phyloP scores from a whole-genome alignment of 345 rosid species.

The Lumnitzera racemosa region DNA sequence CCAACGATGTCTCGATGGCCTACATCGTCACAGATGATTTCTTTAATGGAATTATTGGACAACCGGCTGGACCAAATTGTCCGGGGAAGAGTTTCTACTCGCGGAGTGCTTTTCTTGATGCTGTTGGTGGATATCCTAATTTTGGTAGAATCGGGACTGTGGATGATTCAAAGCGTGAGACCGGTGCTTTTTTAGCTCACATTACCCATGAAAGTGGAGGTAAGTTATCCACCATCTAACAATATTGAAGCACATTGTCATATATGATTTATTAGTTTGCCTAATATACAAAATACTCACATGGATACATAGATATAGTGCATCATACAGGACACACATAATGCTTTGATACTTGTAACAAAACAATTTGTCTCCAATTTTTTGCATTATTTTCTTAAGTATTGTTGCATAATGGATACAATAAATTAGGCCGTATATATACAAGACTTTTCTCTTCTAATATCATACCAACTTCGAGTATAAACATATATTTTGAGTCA shows the following conservation, averaged over 20 bases:
- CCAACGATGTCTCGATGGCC: constrained; percentile 13
- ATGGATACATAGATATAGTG: too few species aligned
- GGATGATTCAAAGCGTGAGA: constrained; percentile 41
- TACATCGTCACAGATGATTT: constrained; percentile 29
- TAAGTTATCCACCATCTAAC: constrained; percentile 4
- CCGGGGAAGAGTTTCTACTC: constrained; percentile 37
- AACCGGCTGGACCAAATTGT: constrained; percentile 19
- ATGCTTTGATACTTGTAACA: too few species aligned
- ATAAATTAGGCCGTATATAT: too few species aligned
- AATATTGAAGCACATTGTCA: not conserved
- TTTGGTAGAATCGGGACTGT: constrained; percentile 28
- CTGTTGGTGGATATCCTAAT: constrained; percentile 13
- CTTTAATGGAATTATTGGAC: constrained; percentile 31
- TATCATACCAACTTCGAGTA: too few species aligned
- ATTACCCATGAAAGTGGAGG: constrained; percentile 43
- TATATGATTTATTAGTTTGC: too few species aligned
- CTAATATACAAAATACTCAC: too few species aligned
- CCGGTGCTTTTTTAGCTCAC: constrained; percentile 43
- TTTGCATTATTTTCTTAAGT: too few species aligned
- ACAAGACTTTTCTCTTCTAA: too few species aligned
- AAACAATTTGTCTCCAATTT: too few species aligned
- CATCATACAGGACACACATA: too few species aligned
- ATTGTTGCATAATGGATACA: too few species aligned
- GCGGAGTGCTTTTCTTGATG: constrained; percentile 24
- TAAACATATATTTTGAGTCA: too few species aligned